phyloP scores from a whole-genome alignment of 2,329 filamentous ascomycete genomes.

The Colletotrichum lindemuthianum region DNA sequence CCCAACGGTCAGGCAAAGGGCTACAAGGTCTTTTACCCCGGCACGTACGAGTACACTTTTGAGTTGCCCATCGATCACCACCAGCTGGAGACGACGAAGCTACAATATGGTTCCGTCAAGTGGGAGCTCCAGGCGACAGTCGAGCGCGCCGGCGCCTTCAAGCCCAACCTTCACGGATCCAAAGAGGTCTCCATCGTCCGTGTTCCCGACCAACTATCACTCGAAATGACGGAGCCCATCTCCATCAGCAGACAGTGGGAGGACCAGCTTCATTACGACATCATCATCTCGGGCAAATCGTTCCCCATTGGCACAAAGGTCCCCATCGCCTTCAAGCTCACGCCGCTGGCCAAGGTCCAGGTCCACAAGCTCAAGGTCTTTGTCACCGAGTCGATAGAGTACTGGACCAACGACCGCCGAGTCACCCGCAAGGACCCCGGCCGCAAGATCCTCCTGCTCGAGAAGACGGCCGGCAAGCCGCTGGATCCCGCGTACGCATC shows the following conservation, averaged over 20 bases:
- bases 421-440: slow-evolving; percentile 87
- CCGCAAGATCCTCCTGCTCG: slow-evolving; percentile 85
- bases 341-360: slow-evolving; percentile 90
- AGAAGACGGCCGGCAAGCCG: slow-evolving; percentile 84
- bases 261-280: slow-evolving; percentile 94
- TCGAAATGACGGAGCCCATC: slow-evolving; percentile 93
- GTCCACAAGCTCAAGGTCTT: slow-evolving; percentile 93
- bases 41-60: slow-evolving; percentile 75
- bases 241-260: slow-evolving; percentile 95
- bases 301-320: slow-evolving; percentile 90
- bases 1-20: slow-evolving; percentile 73
- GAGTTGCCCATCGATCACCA: slow-evolving; percentile 91
- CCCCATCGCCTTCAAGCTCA: slow-evolving; percentile 93
- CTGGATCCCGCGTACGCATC: slow-evolving; percentile 78
- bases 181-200: slow-evolving; percentile 88
- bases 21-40: slow-evolving; percentile 87
- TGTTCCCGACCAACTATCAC: slow-evolving; percentile 84
- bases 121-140: slow-evolving; percentile 89
- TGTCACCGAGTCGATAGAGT: slow-evolving; percentile 89
- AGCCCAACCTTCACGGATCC: slow-evolving; percentile 83
- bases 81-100: slow-evolving; percentile 86
- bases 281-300: slow-evolving; percentile 94
- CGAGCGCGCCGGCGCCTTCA: slow-evolving; percentile 88
- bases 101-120: slow-evolving; percentile 86
- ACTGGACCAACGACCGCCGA: slow-evolving; percentile 86